These are phyloP conservation scores for Backusella tarrabulga DNA, from an alignment of 192 early-diverging fungal species.

Conservation along the genomic window DNA sequence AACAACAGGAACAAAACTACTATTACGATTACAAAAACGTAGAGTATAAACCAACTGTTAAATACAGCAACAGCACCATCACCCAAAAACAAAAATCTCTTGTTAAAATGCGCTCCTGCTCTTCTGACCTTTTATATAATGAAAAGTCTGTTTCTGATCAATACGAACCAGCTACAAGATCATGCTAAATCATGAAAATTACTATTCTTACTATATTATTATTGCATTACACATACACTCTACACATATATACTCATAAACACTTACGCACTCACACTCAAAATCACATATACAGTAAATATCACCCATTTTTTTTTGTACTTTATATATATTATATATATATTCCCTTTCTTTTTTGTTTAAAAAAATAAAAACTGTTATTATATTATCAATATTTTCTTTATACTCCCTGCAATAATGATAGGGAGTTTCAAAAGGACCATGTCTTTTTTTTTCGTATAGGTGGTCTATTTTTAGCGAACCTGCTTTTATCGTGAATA, in stretches of 20 bases:
- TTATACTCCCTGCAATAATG: background rate
- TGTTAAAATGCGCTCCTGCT: constrained; percentile 1
- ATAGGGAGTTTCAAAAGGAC: background rate
- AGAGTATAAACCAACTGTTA: constrained; percentile 12
- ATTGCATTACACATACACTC: background rate
- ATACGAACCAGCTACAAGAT: constrained; percentile 8
- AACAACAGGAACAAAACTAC: background rate
- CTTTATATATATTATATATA: constrained; percentile 2
- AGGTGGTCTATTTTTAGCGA: background rate
- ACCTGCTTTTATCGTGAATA: background rate
- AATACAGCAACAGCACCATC: background rate
- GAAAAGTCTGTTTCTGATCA: constrained; percentile 12
- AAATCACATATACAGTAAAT: background rate
- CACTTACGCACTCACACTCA: background rate
- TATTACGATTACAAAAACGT: background rate
- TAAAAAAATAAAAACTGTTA: background rate
- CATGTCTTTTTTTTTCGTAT: background rate
- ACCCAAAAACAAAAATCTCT: background rate
- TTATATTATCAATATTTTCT: background rate
- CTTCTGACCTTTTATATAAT: background rate
- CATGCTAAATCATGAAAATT: background rate
- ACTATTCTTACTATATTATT: background rate
- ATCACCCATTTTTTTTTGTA: background rate
- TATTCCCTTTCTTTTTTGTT: background rate
- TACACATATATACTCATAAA: background rate